A percentile compares a stretch with the other conserved stretches of the same genome.
These are phyloP conservation scores for Epichloe uncinata DNA, from an alignment of 2,329 filamentous ascomycete genomes.

Conservation along the genomic window DNA sequence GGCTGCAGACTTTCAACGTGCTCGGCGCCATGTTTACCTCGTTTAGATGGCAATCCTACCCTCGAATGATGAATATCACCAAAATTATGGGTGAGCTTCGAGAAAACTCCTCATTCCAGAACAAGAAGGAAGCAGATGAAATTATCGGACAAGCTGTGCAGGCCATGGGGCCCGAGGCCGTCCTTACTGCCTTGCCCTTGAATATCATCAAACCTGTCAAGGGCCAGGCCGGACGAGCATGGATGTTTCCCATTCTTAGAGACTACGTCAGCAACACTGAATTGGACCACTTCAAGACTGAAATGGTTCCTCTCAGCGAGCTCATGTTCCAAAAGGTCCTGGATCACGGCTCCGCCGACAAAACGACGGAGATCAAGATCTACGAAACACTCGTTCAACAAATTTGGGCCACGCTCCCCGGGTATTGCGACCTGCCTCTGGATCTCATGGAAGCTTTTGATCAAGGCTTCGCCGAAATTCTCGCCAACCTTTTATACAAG, in stretches of 20 bases:
- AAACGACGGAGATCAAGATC: constrained; percentile 94
- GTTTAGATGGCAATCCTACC: constrained; percentile 71
- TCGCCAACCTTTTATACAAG: constrained; percentile 86
- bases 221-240: constrained; percentile 75
- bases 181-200: constrained; percentile 70
- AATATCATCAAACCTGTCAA: constrained; percentile 69
- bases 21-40: constrained; percentile 77
- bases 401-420: constrained; percentile 85
- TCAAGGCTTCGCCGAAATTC: constrained; percentile 74
- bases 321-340: constrained; percentile 79
- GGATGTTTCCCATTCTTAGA: constrained; percentile 84
- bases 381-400: constrained; percentile 94
- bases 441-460: constrained; percentile 70
- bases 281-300: constrained; percentile 69
- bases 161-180: constrained; percentile 78
- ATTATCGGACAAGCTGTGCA: constrained; percentile 78
- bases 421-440: constrained; percentile 85
- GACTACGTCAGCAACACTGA: constrained; percentile 84
- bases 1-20: constrained; percentile 88
- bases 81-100: constrained; percentile 77
- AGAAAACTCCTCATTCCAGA: constrained; percentile 74
- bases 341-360: constrained; percentile 67
- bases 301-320: constrained; percentile 83
- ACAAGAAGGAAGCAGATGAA: constrained; percentile 89
- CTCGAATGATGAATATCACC: constrained; percentile 62